Percentiles rank a stretch among this genome's conserved stretches.
Evolutionary conservation across 2,329 filamentous ascomycete genomes (phyloP).

Genomic region (Cordyceps cateniannulata): DNA sequence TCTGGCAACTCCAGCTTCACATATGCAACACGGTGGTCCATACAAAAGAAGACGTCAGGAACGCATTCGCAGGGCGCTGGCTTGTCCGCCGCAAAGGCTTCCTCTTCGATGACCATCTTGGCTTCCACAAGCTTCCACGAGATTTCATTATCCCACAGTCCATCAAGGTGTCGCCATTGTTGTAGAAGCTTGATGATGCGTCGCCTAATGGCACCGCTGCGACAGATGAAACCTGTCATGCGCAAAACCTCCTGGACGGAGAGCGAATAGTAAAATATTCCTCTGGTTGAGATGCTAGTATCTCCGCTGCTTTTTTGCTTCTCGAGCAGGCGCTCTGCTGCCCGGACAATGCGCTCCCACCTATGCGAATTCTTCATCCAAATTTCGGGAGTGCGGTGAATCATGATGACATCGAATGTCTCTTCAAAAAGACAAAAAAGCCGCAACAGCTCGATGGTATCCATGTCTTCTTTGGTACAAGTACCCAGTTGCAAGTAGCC

Average conservation of each 20-base stretch:
- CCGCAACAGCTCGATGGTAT: not conserved
- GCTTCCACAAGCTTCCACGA: slow-evolving; percentile 4
- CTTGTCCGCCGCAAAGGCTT: not conserved
- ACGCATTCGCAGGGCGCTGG: not conserved
- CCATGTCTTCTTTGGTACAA: not conserved
- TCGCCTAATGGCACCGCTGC: not conserved
- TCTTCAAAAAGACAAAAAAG: slow-evolving; percentile 8
- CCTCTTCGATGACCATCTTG: slow-evolving; percentile 5
- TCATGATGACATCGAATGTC: slow-evolving; percentile 4
- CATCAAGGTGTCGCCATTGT: not conserved
- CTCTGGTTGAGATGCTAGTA: not conserved
- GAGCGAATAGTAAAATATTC: not conserved
- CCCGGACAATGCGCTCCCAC: slow-evolving; percentile 8
- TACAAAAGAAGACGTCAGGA: slow-evolving; percentile 3
- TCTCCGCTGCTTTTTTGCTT: not conserved
- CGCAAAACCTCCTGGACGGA: slow-evolving; percentile 5
- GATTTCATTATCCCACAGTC: not conserved
- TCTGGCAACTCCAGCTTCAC: not conserved
- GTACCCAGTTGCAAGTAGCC: not conserved
- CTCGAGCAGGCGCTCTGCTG: not conserved
- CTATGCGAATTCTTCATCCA: slow-evolving; percentile 2
- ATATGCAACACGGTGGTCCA: not conserved
- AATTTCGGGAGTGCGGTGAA: slow-evolving; percentile 2
- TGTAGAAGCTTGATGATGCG: not conserved
- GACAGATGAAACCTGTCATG: slow-evolving; percentile 7